Base-by-base conservation (phyloP, 177 flowering plant genomes). In the Vitis hybrid region DNA sequence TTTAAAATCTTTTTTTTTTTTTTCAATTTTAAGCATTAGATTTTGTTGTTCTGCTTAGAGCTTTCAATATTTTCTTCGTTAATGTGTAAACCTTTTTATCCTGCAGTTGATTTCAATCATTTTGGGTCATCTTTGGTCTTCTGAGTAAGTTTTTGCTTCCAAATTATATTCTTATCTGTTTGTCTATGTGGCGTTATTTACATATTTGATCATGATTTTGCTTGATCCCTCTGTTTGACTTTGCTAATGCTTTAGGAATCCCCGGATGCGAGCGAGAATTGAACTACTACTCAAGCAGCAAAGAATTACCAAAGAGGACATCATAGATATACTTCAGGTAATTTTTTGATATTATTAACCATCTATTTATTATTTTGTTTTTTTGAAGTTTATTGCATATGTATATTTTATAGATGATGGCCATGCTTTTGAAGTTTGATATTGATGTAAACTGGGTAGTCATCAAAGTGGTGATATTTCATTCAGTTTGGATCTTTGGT, bases 71-170 rank as follows among this genome's bases (percentile, higher is more conserved):
- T 39, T 33, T 29, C 51, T 65, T 16, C 16, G 26, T 39, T 39
- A 39, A 39, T 39, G 45, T 51, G 10, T 58, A 56, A 9, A 29
- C 18, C 18, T 68, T 61, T 3, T 78, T 69, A 14, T 56, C 12
- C 22, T 85, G 85, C 94, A 95, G 99, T 82, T 93, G 75, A 87
- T 96, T 72, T 88, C 97, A 60, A 89, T 93, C 18, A 89, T 96
- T 71, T 83, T 96, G 70, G 97, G 98, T 60, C 97, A 96, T 83
- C 84, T 96, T 71, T 92, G 99, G 99, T 86, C 97, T 19, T 85
- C 92, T 55, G 99, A 96, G 99, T 96, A 91, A 86, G 99, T 83
- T 1, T 22, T 51, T 26, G 48, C 55, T 67, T 69, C 56, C 51
- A 2, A n/a, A 15, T 22, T 53, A 9, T 12, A 18, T 61, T n/a